Base-by-base conservation (phyloP, 1,139 yeast species). In the Debaryomyces fabryi region DNA sequence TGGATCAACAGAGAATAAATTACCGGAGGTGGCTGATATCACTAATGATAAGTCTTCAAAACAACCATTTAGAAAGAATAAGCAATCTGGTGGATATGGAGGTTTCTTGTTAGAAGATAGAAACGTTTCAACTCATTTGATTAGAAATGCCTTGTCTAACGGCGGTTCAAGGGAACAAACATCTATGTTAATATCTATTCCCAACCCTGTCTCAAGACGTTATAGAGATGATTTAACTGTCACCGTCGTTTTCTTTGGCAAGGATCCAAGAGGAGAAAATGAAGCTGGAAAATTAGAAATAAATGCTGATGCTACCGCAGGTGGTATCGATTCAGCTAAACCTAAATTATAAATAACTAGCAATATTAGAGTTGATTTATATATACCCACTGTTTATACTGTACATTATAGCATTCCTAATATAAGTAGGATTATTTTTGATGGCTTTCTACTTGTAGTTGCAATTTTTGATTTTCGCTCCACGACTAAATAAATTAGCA, bases 151-250 rank as follows among this genome's bases (percentile, higher is more conserved):
- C 0, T 76, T 93, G 49, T 92, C 97, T 46, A 81, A 80, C 54
- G 96, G 97, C 8, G 96, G 96, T 2, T 84, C 88, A 33, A 80
- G 82, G 55, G 97, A 92, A 51, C 93, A 89, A 59, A 90, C 92
- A 0, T 83, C 92, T 12, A 88, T 95, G 82, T 73, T 93, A 51
- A 86, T 92, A 20, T 86, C 96, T 46, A 91, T 93, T 49, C 98
- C 99, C n/a, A 82, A 90, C 34, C 97, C 99, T 1, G 81, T 88
- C 55, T 88, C 97, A 18, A 83, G 99, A 67, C 80, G 90, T 44
- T 93, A 92, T 68, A 82, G 99, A 67, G 99, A 93, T 70, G 99
- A 93, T 64, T 76, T 93, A 61, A 92, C 98, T 0, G 98, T 92
- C 8, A 91, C 97, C 2, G 99, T 93, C 23, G 91, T 92, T 3